Percentiles rank a stretch among this genome's conserved stretches.
Evolutionary conservation across 1,284 basidiomycete genomes (phyloP).

Genomic region (Sanguinoderma infundibulare): DNA sequence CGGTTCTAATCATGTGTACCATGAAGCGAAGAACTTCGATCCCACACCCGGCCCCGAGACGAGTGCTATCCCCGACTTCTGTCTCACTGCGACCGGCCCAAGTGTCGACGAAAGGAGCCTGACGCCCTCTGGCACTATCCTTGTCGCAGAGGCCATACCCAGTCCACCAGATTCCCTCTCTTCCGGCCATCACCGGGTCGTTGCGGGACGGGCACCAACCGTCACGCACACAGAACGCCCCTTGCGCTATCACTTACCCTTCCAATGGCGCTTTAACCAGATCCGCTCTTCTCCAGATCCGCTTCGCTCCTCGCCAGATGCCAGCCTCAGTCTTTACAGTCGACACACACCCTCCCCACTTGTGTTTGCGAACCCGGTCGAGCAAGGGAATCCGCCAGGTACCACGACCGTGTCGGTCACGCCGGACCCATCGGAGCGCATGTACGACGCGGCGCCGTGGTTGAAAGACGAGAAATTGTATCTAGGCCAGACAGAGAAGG

Average conservation of each 20-base stretch:
- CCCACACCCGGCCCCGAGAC: neutral
- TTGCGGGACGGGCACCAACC: conserved; percentile 24
- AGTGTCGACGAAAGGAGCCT: conserved; percentile 16
- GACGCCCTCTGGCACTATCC: conserved; percentile 22
- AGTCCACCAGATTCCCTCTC: conserved; percentile 29
- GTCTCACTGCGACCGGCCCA: neutral
- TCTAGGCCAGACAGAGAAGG: conserved; percentile 15
- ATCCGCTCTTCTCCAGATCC: neutral
- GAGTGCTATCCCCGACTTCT: neutral
- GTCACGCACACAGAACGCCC: conserved; percentile 4
- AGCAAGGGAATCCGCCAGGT: conserved; percentile 13
- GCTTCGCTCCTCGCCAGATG: conserved; percentile 13
- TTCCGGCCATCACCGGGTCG: conserved; percentile 16
- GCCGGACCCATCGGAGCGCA: conserved; percentile 17
- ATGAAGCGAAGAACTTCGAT: conserved; percentile 14
- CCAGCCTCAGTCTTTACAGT: conserved; percentile 8
- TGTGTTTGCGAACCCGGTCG: conserved; percentile 29
- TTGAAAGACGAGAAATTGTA: conserved; percentile 24
- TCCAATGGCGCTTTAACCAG: conserved; percentile 22
- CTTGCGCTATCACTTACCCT: conserved; percentile 31
- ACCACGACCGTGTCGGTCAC: conserved; percentile 21
- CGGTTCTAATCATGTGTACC: conserved; percentile 12
- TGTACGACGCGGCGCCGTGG: conserved; percentile 24
- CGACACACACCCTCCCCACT: conserved; percentile 32
- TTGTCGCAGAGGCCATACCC: conserved; percentile 24